phyloP scores from a whole-genome alignment of 1,284 basidiomycete species.

The Leccinum pseudoinsigne region DNA sequence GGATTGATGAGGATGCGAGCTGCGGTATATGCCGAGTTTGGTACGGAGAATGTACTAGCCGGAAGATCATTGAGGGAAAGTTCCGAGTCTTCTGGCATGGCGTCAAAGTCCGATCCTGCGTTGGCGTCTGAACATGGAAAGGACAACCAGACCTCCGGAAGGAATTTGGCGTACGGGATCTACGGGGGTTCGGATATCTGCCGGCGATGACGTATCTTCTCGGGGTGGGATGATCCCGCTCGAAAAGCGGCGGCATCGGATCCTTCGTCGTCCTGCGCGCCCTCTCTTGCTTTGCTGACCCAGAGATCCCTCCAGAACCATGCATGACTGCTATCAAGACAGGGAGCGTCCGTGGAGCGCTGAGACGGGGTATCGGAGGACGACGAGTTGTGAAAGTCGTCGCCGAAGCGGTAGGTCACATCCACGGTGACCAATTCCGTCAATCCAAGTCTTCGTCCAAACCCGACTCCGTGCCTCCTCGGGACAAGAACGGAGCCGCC shows the following conservation, averaged over 20 bases:
- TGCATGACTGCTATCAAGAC: constrained; percentile 91
- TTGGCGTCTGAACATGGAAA: constrained; percentile 55
- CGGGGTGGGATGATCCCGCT: neutral
- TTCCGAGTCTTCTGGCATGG: constrained; percentile 70
- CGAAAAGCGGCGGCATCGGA: constrained; percentile 34
- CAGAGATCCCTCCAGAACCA: constrained; percentile 97
- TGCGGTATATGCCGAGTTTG: constrained; percentile 86
- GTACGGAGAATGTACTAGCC: constrained; percentile 57
- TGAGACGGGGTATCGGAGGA: constrained; percentile 55
- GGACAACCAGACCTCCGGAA: too few relatives aligned
- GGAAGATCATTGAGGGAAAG: constrained; percentile 42
- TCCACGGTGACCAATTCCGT: too few relatives aligned
- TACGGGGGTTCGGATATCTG: constrained; percentile 32
- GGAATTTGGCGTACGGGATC: constrained; percentile 39
- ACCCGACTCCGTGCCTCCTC: too few relatives aligned
- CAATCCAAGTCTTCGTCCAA: too few relatives aligned
- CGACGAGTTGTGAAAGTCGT: constrained; percentile 75
- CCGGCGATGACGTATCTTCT: constrained; percentile 13
- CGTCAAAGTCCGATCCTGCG: constrained; percentile 86
- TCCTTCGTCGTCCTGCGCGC: constrained; percentile 55
- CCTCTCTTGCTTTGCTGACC: constrained; percentile 79
- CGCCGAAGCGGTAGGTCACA: constrained; percentile 71
- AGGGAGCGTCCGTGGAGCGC: constrained; percentile 76
- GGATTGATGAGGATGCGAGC: constrained; percentile 93
- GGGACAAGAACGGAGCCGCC: too few relatives aligned